Evolutionary conservation across 768 basidiomycete species (phyloP), one percentile per base, ranked within the genome.

Genomic region (Termitomyces sp.): DNA sequence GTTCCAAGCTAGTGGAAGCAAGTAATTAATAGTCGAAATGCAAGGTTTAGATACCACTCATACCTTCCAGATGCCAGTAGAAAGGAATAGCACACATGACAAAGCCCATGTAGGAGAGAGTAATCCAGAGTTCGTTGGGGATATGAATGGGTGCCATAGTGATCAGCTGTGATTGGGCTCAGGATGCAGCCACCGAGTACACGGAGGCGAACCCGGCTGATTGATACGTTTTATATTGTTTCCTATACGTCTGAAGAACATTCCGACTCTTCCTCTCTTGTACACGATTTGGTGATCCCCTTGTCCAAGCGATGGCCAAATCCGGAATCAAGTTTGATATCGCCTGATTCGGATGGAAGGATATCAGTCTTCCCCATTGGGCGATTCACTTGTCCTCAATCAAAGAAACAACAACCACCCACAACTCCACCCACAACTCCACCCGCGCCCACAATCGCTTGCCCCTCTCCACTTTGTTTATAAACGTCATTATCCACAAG

Each of bases 11-110:
- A 44, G 22, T 6, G 12, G 30, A 24, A 6, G 33, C 42, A 11
- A 46, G 36, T 44, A 34, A 57, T 46, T 36, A 52, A 20, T 31
- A 7, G 34, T 48, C 13, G 27, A 52, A 39, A 53, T 41, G 16
- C 22, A 33, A 13, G 6, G 39, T 33, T 41, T 15, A 9, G 36
- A 37, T 39, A 20, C 15, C 34, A 22, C 41, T 37, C 54, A 2
- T 60, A 80, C 79, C 86, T 77, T 87, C 79, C 45, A 86, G 73
- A 68, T 92, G 89, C 83, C 85, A 87, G 11, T 84, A 82, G 22
- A 87, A 73, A 5, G 89, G 87, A 39, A 89, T 81, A 48, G 77
- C 66, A 42, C 78, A 81, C 27, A 83, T 64, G 34, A 87, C n/a
- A 65, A 87, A 82, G 51, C 82, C 80, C 24, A 83, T 61, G 69